These are phyloP conservation scores for Arctium minus DNA, from an alignment of 129 eudicot species.

Conservation along the genomic window DNA sequence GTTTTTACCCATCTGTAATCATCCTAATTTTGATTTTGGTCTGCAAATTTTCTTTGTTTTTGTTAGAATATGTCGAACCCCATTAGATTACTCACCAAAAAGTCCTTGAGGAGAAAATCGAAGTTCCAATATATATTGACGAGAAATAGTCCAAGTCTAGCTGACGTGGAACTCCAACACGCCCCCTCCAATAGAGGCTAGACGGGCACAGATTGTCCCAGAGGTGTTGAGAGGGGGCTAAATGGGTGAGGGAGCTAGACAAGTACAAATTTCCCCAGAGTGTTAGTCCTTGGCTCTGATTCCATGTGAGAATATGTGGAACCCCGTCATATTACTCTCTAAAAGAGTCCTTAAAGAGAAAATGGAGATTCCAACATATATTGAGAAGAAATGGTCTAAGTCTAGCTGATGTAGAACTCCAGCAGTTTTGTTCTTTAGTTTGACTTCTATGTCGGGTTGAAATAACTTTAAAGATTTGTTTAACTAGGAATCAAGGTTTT, in stretches of 20 bases:
- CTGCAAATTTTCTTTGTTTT: background rate
- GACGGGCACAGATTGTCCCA: background rate
- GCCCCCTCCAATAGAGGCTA: background rate
- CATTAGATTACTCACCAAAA: background rate
- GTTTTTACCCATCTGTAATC: background rate
- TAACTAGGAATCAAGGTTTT: background rate
- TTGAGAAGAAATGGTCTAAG: background rate
- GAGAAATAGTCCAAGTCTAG: background rate
- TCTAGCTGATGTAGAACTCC: background rate
- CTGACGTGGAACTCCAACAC: background rate
- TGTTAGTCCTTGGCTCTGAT: background rate
- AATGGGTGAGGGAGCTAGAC: background rate
- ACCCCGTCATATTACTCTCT: background rate
- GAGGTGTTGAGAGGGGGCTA: background rate
- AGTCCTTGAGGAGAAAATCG: background rate
- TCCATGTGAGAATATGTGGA: background rate
- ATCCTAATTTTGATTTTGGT: background rate
- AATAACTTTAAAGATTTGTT: background rate
- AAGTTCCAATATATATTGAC: background rate
- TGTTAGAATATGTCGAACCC: background rate
- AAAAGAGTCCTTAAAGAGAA: background rate
- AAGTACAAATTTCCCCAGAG: background rate
- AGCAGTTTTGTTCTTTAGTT: background rate
- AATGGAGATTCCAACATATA: background rate
- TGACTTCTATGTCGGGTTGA: background rate